These are phyloP conservation scores for Dichomitus squalens DNA, from an alignment of 1,284 basidiomycete genomes.

Conservation along the genomic window DNA sequence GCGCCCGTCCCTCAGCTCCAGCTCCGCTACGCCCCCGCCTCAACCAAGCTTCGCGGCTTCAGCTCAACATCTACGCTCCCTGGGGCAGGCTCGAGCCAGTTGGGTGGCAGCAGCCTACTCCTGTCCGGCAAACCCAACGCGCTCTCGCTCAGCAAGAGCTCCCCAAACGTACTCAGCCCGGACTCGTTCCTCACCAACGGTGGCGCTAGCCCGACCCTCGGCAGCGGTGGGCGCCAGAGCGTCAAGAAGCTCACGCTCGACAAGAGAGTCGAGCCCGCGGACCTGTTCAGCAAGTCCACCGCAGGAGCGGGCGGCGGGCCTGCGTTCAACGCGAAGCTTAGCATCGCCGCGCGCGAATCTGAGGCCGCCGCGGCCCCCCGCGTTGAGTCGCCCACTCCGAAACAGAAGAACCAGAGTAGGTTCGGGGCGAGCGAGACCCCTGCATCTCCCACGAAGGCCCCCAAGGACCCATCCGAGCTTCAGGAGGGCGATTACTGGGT, in stretches of 20 bases:
- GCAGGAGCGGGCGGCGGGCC: constrained; percentile 45
- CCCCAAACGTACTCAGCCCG: constrained; percentile 46
- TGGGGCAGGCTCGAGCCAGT: constrained; percentile 35
- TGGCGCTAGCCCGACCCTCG: constrained; percentile 70
- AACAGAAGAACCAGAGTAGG: constrained; percentile 29
- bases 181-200: constrained; percentile 55
- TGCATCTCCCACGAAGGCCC: constrained; percentile 21
- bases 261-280: constrained; percentile 74
- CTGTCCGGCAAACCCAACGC: constrained; percentile 53
- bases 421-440: neutral
- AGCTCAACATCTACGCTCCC: constrained; percentile 46
- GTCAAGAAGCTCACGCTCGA: constrained; percentile 95
- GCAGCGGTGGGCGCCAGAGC: constrained; percentile 76
- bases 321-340: constrained; percentile 72
- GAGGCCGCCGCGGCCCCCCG: constrained; percentile 46
- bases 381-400: constrained; percentile 44
- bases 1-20: constrained; percentile 62
- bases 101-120: constrained; percentile 41
- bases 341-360: constrained; percentile 71
- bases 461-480: constrained; percentile 39
- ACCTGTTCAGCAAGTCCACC: constrained; percentile 62
- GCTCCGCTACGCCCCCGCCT: constrained; percentile 64
- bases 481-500: constrained; percentile 91
- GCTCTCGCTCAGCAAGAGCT: constrained; percentile 53
- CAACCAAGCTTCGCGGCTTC: constrained; percentile 73